Percentiles rank a stretch among this genome's conserved stretches.
Evolutionary conservation across 768 basidiomycete genomes (phyloP).

Genomic region (Mycena rebaudengoi): DNA sequence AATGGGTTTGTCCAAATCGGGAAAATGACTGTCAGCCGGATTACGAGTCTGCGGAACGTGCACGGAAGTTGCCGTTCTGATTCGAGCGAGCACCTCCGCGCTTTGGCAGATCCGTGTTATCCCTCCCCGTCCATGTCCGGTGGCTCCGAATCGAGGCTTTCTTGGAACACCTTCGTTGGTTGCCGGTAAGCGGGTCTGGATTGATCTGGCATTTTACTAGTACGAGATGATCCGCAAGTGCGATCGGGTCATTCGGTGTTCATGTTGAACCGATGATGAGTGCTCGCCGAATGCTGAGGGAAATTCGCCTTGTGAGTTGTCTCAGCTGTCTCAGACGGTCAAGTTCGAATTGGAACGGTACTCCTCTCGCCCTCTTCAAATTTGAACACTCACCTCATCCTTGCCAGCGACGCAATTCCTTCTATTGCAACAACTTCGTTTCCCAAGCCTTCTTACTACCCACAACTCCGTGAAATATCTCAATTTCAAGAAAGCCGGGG

Average conservation of each 20-base stretch:
- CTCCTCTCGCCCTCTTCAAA: neutral
- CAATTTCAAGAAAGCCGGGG: neutral
- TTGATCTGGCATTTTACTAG: neutral
- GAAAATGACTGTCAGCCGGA: too few species aligned
- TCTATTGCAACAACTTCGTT: neutral
- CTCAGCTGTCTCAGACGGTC: neutral
- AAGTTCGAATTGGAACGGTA: neutral
- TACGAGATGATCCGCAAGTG: neutral
- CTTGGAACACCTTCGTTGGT: conserved; percentile 1
- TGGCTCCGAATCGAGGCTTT: neutral
- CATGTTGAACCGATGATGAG: neutral
- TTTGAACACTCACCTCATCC: neutral
- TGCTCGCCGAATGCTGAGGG: neutral
- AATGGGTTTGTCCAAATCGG: too few species aligned
- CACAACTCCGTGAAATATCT: too few species aligned
- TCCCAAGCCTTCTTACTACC: neutral
- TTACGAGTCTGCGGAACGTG: too few species aligned
- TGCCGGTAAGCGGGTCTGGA: neutral
- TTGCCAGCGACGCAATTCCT: neutral
- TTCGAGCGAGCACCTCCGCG: too few species aligned
- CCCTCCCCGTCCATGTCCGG: too few species aligned
- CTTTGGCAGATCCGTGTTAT: too few species aligned
- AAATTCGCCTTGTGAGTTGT: neutral
- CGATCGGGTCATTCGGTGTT: neutral
- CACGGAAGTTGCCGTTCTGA: too few species aligned